A percentile compares a stretch with the other conserved stretches of the same genome.
Conservation (phyloP, 2,329 filamentous ascomycete genomes). For the Plectosphaerella plurivora region DNA sequence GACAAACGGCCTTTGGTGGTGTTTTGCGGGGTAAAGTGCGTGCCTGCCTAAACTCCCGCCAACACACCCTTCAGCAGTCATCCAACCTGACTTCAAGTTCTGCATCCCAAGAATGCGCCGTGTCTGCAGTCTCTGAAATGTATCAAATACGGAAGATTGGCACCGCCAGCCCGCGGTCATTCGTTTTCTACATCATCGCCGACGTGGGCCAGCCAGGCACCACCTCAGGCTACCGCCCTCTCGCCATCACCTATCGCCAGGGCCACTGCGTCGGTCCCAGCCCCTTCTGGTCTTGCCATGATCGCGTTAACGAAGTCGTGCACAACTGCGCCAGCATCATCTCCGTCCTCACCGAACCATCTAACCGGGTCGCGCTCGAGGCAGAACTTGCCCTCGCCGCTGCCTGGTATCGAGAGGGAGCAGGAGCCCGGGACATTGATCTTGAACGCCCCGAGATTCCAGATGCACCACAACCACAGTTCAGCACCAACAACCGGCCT, state of each 20-base stretch:
- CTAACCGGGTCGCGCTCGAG: slow-evolving; percentile 3
- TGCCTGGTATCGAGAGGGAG: neutral
- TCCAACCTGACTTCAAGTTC: neutral
- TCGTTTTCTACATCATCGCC: slow-evolving; percentile 5
- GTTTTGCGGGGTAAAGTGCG: neutral
- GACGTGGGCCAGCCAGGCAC: neutral
- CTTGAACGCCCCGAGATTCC: neutral
- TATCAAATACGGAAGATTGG: neutral
- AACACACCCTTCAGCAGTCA: neutral
- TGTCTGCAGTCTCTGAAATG: too few relatives aligned
- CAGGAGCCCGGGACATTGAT: too few relatives aligned
- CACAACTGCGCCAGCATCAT: neutral
- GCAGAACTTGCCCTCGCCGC: neutral
- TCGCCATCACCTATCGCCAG: slow-evolving; percentile 6
- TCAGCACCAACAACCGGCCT: neutral
- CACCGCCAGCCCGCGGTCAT: neutral
- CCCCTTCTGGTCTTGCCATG: neutral
- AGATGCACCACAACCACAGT: neutral
- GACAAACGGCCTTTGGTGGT: neutral
- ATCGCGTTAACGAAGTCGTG: neutral
- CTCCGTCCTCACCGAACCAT: neutral
- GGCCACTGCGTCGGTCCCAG: neutral
- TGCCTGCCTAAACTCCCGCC: neutral
- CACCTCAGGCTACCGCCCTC: neutral
- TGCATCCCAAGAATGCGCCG: too few relatives aligned